Base-by-base conservation (phyloP, 768 basidiomycete genomes). In the Tylopilus intermedius region DNA sequence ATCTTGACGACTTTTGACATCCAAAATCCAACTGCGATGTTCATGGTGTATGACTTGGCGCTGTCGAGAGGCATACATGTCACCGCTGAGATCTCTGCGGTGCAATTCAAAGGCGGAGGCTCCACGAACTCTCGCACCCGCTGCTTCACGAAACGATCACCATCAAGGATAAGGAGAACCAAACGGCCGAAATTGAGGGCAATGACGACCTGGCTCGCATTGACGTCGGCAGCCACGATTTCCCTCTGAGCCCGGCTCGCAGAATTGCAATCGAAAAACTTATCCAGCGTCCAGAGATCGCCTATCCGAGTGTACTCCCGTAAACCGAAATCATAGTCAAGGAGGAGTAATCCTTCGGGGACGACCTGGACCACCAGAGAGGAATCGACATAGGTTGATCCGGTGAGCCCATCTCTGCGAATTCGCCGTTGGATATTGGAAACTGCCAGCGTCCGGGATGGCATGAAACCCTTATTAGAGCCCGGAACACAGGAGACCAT, bases 21-120 rank as follows among this genome's bases (percentile, higher is more conserved):
- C 91, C 93, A 95, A 59, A 88, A 88, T 0, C 84, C 81, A n/a
- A 87, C 81, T 0, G 78, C 80, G 26, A 87, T 67, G 48, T 77
- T 58, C 9, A 67, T 67, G 1, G 87, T 67, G 49, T 74, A 82
- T 30, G 68, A 63, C 57, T 76, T 76, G 9, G 65, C 57, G 0
- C 72, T 61, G 57, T 86, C 78, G 15, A 81, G 61, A 0, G 85
- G 82, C 3, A 74, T 63, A 58, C 89, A 82, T 0, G 85, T 84
- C 32, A 94, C 70, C 0, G 86, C 79, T 9, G 90, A 87, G 47
- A 93, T 80, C 60, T 92, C 87, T 37, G 63, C 59, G 8, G 50
- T 57, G 52, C 55, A 64, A 41, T 26, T 29, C 14, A 60, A 45
- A 1, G 64, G 63, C 3, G 44, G 26, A 4, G 51, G 55, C 6